Percentiles rank a stretch among this genome's conserved stretches.
These are phyloP conservation scores for Gelatoporia subvermispora DNA, from an alignment of 768 basidiomycete species.

Conservation along the genomic window DNA sequence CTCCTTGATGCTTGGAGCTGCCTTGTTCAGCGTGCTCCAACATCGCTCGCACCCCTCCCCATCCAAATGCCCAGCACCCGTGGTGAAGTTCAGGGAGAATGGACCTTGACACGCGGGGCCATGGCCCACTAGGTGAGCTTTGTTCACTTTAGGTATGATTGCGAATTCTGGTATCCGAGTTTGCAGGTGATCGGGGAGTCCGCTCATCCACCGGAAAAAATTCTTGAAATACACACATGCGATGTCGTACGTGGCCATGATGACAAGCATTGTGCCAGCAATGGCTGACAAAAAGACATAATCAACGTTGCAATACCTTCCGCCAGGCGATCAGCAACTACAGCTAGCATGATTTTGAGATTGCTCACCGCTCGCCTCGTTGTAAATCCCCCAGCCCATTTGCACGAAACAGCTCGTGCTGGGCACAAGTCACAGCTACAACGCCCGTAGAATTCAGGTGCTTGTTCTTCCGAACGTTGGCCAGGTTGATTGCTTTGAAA, in stretches of 20 bases:
- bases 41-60: conserved; percentile 33
- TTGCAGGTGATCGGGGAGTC: background rate
- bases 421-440: conserved; percentile 9
- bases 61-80: conserved; percentile 26
- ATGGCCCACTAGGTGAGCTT: conserved; percentile 35
- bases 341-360: background rate
- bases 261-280: background rate
- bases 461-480: conserved; percentile 1
- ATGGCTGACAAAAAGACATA: conserved; percentile 12
- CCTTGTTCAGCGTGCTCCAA: conserved; percentile 32
- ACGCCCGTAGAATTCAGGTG: conserved; percentile 12
- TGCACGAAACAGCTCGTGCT: conserved; percentile 17
- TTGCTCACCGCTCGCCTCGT: conserved; percentile 19
- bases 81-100: conserved; percentile 27
- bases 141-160: conserved; percentile 24
- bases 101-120: conserved; percentile 20
- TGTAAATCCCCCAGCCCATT: conserved; percentile 21
- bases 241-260: conserved; percentile 17
- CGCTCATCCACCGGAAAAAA: background rate
- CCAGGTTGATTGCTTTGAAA: conserved; percentile 11
- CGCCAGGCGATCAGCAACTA: background rate
- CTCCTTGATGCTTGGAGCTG: conserved; percentile 28
- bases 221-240: conserved; percentile 20
- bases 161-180: background rate
- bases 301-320: conserved; percentile 20